Conservation (phyloP, 257 asterid genomes). For the Ehretia macrophylla region DNA sequence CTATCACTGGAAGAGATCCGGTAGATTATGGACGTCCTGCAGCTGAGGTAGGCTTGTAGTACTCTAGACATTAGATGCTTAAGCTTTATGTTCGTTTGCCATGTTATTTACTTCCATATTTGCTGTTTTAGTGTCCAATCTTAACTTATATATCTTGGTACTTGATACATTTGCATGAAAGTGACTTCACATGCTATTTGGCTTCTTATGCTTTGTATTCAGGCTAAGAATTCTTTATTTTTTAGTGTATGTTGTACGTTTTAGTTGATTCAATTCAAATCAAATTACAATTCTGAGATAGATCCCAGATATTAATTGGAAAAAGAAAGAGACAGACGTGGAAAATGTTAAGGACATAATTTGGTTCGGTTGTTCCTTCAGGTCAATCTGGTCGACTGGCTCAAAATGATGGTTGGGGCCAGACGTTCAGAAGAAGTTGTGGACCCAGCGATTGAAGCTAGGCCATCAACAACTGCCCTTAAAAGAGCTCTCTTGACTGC, state of each 20-base stretch:
- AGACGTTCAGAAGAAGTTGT: constrained; percentile 61
- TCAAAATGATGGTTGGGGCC: constrained; percentile 80
- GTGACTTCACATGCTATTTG: not conserved
- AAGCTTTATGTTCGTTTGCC: not conserved
- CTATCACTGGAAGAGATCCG: constrained; percentile 78
- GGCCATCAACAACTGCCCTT: constrained; percentile 63
- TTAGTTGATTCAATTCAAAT: too few species aligned
- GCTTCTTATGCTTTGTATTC: not conserved
- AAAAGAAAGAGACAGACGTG: too few species aligned
- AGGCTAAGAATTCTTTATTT: too few species aligned
- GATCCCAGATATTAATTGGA: not conserved
- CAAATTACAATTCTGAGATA: too few species aligned
- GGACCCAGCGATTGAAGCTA: constrained; percentile 53
- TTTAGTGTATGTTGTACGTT: not conserved
- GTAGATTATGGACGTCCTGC: constrained; percentile 69
- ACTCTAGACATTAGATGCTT: not conserved
- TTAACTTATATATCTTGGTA: not conserved
- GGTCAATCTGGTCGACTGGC: constrained; percentile 89
- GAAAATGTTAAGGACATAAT: not conserved
- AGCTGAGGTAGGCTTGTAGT: constrained; percentile 45
- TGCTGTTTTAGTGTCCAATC: not conserved
- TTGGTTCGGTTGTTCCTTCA: constrained; percentile 17
- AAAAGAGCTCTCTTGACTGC: constrained; percentile 73
- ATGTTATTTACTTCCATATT: not conserved
- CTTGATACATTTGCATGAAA: not conserved